These are phyloP conservation scores for Combretum micranthum DNA, from an alignment of 345 rosid species.

Conservation along the genomic window DNA sequence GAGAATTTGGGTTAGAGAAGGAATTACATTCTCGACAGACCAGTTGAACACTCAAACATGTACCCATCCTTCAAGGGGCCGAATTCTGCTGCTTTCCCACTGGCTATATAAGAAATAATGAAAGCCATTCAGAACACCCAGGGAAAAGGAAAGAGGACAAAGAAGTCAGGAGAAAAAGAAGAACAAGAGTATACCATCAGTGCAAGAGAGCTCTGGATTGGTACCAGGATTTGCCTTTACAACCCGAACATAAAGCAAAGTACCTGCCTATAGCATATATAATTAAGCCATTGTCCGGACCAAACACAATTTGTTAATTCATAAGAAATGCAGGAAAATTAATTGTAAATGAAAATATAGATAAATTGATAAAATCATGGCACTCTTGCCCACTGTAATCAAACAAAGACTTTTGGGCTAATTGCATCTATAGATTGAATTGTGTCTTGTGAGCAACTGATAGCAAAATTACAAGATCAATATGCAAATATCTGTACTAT, in stretches of 20 bases:
- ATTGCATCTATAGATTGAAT: too few species aligned
- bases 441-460: too few species aligned
- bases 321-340: too few species aligned
- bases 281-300: slow-evolving; percentile 1
- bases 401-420: too few species aligned
- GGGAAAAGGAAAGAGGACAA: not conserved
- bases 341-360: too few species aligned
- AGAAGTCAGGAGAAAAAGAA: slow-evolving; percentile 7
- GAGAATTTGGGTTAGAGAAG: not conserved
- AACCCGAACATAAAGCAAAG: slow-evolving; percentile 63
- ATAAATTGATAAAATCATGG: too few species aligned
- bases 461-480: too few species aligned
- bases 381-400: too few species aligned
- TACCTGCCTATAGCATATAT: slow-evolving; percentile 45
- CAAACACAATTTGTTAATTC: too few species aligned
- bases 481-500: too few species aligned
- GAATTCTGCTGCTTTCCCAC: slow-evolving; percentile 74
- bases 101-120: slow-evolving; percentile 29
- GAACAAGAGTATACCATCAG: slow-evolving; percentile 42
- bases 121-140: not conserved
- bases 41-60: slow-evolving; percentile 81
- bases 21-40: slow-evolving; percentile 68
- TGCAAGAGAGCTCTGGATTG: slow-evolving; percentile 70
- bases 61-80: slow-evolving; percentile 69
- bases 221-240: slow-evolving; percentile 71